Conservation (phyloP, 441 rosid genomes). For the Dalechampia spathulata region DNA sequence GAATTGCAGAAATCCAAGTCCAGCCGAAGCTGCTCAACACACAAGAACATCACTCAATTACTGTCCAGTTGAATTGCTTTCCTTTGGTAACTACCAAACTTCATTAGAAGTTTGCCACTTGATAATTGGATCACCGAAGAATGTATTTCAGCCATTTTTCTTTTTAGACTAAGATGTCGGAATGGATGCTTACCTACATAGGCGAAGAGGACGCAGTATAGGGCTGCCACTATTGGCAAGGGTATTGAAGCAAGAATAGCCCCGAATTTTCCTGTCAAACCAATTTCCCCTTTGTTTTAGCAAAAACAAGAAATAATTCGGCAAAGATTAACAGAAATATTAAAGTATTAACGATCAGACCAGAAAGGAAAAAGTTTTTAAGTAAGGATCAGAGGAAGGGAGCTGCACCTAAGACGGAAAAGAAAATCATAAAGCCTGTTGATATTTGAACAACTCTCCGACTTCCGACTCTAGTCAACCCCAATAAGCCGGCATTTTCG, state of each 20-base stretch:
- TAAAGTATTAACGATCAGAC: background rate
- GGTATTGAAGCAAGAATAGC: slow-evolving; percentile 84
- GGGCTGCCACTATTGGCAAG: slow-evolving; percentile 69
- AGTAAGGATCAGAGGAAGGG: background rate
- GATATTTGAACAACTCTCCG: slow-evolving; percentile 65
- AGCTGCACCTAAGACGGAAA: slow-evolving; percentile 56
- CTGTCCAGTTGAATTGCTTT: background rate
- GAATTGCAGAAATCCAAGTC: slow-evolving; percentile 61
- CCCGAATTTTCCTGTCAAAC: slow-evolving; percentile 66
- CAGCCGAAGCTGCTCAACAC: slow-evolving; percentile 58
- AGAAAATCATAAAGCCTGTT: slow-evolving; percentile 79
- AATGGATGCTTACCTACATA: slow-evolving; percentile 56
- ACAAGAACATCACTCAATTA: background rate
- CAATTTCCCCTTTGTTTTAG: background rate
- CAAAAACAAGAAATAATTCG: background rate
- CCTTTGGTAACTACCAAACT: too few relatives aligned
- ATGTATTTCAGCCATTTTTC: too few relatives aligned
- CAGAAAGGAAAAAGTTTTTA: background rate
- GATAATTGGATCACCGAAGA: background rate
- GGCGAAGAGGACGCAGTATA: slow-evolving; percentile 69
- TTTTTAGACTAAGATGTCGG: background rate
- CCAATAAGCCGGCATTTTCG: slow-evolving; percentile 79
- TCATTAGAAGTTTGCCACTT: background rate
- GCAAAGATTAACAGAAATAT: background rate
- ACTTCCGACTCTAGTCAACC: slow-evolving; percentile 75